These are phyloP conservation scores for Erucastrum elatum DNA, from an alignment of 345 rosid genomes.

Conservation along the genomic window DNA sequence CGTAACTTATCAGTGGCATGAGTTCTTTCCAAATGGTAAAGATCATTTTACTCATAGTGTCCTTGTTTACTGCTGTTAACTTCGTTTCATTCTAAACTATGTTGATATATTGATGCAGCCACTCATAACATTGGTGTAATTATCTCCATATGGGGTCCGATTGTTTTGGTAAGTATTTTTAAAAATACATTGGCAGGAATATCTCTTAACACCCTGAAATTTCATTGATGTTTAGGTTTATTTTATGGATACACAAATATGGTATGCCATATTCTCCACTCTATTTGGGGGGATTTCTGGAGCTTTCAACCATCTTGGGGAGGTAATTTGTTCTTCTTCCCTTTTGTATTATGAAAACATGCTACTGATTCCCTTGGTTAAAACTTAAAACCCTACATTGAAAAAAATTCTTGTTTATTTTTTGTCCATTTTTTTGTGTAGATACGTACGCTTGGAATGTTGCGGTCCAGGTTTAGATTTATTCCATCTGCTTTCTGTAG, in stretches of 20 bases:
- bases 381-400: background rate
- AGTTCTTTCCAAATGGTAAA: conserved; percentile 82
- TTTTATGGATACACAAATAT: conserved; percentile 93
- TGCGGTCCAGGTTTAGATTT: conserved; percentile 79
- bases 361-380: conserved; percentile 3
- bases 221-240: conserved; percentile 62
- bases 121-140: conserved; percentile 79
- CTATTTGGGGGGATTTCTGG: conserved; percentile 95
- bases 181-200: conserved; percentile 14
- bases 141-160: conserved; percentile 92
- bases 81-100: conserved; percentile 24
- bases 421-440: conserved; percentile 28
- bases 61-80: conserved; percentile 2
- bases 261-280: conserved; percentile 96
- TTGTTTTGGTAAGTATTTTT: conserved; percentile 68
- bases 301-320: conserved; percentile 96
- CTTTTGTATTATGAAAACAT: conserved; percentile 18
- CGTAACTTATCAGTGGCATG: conserved; percentile 77
- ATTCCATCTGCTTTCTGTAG: conserved; percentile 69
- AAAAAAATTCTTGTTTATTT: background rate
- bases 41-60: background rate
- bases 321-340: conserved; percentile 53
- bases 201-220: conserved; percentile 20
- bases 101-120: conserved; percentile 48
- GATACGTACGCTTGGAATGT: conserved; percentile 96